These are phyloP conservation scores for Corchorus capsularis DNA, from an alignment of 345 rosid species.

Conservation along the genomic window DNA sequence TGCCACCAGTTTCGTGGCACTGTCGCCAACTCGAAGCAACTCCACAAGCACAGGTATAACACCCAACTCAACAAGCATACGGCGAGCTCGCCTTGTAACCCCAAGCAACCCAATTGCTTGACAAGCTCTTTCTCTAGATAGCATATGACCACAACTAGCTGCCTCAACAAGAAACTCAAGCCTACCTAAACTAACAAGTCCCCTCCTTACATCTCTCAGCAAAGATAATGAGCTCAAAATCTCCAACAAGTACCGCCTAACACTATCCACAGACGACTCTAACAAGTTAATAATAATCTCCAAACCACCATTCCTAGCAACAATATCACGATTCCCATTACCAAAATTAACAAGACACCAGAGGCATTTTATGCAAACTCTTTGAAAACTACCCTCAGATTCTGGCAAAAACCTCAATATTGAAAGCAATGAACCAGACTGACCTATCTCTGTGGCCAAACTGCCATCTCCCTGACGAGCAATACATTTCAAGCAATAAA, in stretches of 20 bases:
- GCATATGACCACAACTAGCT: constrained; percentile 45
- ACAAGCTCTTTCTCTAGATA: constrained; percentile 67
- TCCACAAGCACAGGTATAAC: constrained; percentile 54
- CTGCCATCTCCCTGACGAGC: constrained; percentile 40
- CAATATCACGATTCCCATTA: constrained; percentile 30
- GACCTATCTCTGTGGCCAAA: constrained; percentile 44
- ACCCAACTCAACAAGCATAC: constrained; percentile 51
- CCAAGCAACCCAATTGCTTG: constrained; percentile 63
- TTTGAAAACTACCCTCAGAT: constrained; percentile 22
- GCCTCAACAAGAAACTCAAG: constrained; percentile 59
- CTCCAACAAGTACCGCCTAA: constrained; percentile 53
- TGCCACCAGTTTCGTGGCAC: constrained; percentile 43
- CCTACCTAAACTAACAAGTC: constrained; percentile 42
- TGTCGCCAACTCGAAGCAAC: constrained; percentile 49
- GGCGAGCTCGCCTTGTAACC: constrained; percentile 41
- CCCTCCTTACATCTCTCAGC: constrained; percentile 50
- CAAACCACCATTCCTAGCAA: constrained; percentile 50
- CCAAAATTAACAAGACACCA: constrained; percentile 54
- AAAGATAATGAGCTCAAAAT: constrained; percentile 58
- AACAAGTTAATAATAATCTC: constrained; percentile 46
- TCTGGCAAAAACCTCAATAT: constrained; percentile 45
- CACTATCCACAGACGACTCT: constrained; percentile 28
- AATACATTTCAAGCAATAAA: constrained; percentile 47
- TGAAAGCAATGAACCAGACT: constrained; percentile 39
- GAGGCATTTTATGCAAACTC: constrained; percentile 43